phyloP scores from a whole-genome alignment of 306 rosid genomes.

The Oxytropis ochrocephala region DNA sequence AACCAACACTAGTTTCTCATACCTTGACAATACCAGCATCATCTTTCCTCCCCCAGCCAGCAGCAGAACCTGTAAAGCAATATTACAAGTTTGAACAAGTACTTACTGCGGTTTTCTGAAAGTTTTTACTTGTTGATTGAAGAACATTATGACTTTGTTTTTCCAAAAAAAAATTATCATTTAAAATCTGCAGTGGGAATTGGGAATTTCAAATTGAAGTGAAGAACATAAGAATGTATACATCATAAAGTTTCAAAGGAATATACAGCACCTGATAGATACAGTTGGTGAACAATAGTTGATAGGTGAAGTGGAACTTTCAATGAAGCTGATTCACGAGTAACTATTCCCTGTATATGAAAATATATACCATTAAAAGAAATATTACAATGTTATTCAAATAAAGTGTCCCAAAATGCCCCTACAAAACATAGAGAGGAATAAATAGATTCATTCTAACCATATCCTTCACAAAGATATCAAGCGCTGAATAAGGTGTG shows the following conservation, averaged over 20 bases:
- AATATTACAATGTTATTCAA: background rate
- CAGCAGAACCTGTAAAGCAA: slow-evolving; percentile 75
- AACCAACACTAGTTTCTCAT: slow-evolving; percentile 18
- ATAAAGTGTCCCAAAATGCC: background rate
- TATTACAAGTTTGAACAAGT: slow-evolving; percentile 14
- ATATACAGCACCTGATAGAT: slow-evolving; percentile 60
- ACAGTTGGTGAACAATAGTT: slow-evolving; percentile 72
- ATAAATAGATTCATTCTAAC: slow-evolving; percentile 36
- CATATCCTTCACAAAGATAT: slow-evolving; percentile 96
- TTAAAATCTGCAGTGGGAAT: background rate
- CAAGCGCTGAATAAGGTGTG: slow-evolving; percentile 89
- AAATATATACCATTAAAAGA: slow-evolving; percentile 13
- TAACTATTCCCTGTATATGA: slow-evolving; percentile 72
- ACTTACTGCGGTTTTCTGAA: slow-evolving; percentile 1
- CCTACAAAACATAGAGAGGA: slow-evolving; percentile 1
- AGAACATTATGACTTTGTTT: background rate
- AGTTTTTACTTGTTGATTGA: background rate
- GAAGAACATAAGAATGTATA: slow-evolving; percentile 4
- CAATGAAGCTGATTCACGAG: slow-evolving; percentile 65
- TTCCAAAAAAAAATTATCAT: background rate
- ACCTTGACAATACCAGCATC: slow-evolving; percentile 98
- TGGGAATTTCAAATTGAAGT: background rate
- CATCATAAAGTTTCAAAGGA: slow-evolving; percentile 19
- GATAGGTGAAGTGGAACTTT: slow-evolving; percentile 82
- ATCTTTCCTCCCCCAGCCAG: slow-evolving; percentile 95